phyloP scores from a whole-genome alignment of 371 early-diverging fungal genomes.

The Lichtheimia hyalospora region DNA sequence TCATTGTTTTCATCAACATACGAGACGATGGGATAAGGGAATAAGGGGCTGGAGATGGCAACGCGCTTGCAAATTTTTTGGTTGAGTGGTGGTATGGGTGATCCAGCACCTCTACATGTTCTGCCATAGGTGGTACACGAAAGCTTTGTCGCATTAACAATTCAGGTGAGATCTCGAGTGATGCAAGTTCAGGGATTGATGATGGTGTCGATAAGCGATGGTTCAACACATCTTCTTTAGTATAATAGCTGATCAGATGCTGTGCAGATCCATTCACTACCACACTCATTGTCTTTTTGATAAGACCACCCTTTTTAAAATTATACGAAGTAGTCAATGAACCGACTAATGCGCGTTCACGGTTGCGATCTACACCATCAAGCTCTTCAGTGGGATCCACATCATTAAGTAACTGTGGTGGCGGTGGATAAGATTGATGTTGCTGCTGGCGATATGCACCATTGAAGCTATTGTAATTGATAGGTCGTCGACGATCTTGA shows the following conservation, averaged over 20 bases:
- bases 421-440: neutral
- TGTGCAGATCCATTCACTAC: constrained; percentile 72
- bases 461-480: neutral
- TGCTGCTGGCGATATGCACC: neutral
- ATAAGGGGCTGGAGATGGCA: neutral
- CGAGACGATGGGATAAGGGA: neutral
- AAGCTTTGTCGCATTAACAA: constrained; percentile 57
- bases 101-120: neutral
- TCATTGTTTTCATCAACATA: neutral
- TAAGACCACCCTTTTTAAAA: constrained; percentile 76
- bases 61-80: neutral
- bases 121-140: constrained; percentile 34
- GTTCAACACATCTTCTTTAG: constrained; percentile 67
- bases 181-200: constrained; percentile 44
- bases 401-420: constrained; percentile 1
- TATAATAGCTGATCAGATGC: constrained; percentile 86
- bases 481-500: constrained; percentile 23
- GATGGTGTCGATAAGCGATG: constrained; percentile 55
- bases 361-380: constrained; percentile 43
- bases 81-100: no score
- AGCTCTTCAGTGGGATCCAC: constrained; percentile 16
- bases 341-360: constrained; percentile 61
- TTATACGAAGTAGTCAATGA: constrained; percentile 62
- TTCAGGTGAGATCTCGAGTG: constrained; percentile 52
- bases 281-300: constrained; percentile 85